phyloP scores from a whole-genome alignment of 78 protist species.

The Blattamonas nauphoetae region DNA sequence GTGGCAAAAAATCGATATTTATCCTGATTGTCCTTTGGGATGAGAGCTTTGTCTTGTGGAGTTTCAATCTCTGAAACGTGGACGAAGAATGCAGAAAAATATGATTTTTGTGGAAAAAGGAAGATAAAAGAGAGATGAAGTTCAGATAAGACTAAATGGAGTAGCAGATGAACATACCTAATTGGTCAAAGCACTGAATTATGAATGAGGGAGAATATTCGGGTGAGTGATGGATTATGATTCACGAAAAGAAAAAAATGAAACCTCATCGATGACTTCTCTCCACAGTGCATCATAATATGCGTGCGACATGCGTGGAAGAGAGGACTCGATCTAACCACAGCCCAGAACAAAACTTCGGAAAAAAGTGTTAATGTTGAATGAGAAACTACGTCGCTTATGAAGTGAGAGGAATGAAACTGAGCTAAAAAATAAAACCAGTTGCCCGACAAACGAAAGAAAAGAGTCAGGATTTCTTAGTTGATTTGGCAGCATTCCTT shows the following conservation, averaged over 20 bases:
- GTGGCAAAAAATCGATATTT: constrained; percentile 1
- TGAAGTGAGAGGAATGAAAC: too few relatives aligned
- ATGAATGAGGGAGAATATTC: background rate
- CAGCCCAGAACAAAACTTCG: too few relatives aligned
- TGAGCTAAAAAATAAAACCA: too few relatives aligned
- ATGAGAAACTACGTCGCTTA: too few relatives aligned
- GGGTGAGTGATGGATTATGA: background rate
- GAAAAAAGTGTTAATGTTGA: too few relatives aligned
- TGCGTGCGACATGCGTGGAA: background rate
- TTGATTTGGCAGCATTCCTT: too few relatives aligned
- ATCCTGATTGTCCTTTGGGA: background rate
- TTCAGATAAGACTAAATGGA: background rate
- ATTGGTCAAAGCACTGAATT: background rate
- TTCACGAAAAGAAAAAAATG: background rate
- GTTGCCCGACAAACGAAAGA: too few relatives aligned
- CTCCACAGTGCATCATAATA: background rate
- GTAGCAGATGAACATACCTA: background rate
- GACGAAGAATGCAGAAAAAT: background rate
- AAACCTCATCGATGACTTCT: background rate
- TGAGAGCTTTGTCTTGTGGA: background rate
- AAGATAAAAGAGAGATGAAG: background rate
- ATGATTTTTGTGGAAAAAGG: too few relatives aligned
- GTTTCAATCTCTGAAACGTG: background rate
- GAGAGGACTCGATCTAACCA: too few relatives aligned
- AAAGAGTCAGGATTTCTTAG: too few relatives aligned